Percentiles rank a stretch among this genome's conserved stretches.
These are phyloP conservation scores for Populus trichocarpa DNA, from an alignment of 441 rosid genomes.

Conservation along the genomic window DNA sequence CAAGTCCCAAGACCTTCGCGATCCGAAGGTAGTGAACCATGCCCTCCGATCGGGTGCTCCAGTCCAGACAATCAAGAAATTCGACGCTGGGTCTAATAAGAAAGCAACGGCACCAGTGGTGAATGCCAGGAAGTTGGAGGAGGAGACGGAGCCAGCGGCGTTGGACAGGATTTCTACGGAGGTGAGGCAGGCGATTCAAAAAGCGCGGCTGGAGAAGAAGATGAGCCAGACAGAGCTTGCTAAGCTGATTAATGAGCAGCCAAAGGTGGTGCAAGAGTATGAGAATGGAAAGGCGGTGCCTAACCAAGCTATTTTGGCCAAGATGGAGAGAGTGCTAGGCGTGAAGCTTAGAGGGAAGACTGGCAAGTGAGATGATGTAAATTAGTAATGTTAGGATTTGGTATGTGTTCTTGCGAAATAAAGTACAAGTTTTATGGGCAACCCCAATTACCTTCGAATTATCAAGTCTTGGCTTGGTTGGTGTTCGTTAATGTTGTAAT, in stretches of 20 bases:
- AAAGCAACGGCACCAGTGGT: conserved; percentile 43
- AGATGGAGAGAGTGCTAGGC: conserved; percentile 83
- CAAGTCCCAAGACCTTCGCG: conserved; percentile 59
- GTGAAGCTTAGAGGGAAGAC: conserved; percentile 70
- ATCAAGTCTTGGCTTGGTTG: too few relatives aligned
- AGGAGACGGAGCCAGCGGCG: conserved; percentile 64
- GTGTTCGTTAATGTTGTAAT: too few relatives aligned
- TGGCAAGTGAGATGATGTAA: conserved; percentile 31
- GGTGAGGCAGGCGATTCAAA: conserved; percentile 71
- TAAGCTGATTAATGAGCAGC: conserved; percentile 72
- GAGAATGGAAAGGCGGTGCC: conserved; percentile 90
- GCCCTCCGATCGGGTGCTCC: conserved; percentile 62
- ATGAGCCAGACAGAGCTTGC: conserved; percentile 81
- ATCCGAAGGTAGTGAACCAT: conserved; percentile 73
- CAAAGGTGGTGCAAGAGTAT: conserved; percentile 85
- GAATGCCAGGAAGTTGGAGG: conserved; percentile 63
- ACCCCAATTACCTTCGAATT: too few relatives aligned
- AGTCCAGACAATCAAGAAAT: conserved; percentile 69
- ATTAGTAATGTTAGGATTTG: neutral
- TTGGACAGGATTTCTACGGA: conserved; percentile 50
- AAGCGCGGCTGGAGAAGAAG: conserved; percentile 74
- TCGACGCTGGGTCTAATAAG: conserved; percentile 67
- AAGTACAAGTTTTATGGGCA: too few relatives aligned
- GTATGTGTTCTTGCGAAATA: neutral
- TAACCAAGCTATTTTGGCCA: conserved; percentile 64